Evolutionary conservation across 2,329 filamentous ascomycete genomes (phyloP), one percentile per base, ranked within the genome.

Genomic region (Fusarium incarnatum): DNA sequence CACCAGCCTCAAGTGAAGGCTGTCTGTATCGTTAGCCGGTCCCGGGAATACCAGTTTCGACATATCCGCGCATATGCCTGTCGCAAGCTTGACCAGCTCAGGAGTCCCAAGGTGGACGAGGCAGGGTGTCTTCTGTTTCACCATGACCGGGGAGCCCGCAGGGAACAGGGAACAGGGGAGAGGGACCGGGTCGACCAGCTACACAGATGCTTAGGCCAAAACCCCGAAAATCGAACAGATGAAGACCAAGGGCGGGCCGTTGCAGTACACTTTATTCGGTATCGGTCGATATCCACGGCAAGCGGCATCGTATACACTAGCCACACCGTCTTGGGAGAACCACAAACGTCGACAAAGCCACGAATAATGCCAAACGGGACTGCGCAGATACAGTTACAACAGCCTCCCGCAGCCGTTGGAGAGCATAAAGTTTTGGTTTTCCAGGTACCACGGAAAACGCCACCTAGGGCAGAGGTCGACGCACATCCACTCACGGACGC

Each of bases 121-220:
- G 73, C 83, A 86, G 81, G 84, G 83, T 81, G 79, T 71, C 73
- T 80, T 76, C 78, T 83, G 85, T 87, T 87, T 87, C 85, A 86
- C 82, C 80, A 75, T 75, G 79, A 78, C 80, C 78, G 77, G 82
- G 81, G 78, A 74, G 68, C 72, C 75, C 73, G 74, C 77, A 76
- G 70, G 60, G 57, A 57, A 70, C 28, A 28, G 28, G 27, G 28
- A 28, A 34, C 67, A 75, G 62, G 74, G 74, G 67, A 67, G 68
- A 67, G 68, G 73, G 68, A 41, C 25, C 13, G 72, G n/a, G 23
- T 41, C 74, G 73, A 64, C 56, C 47, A 64, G 42, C 55, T 56
- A 61, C 68, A 57, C 12, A 72, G 65, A 58, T 72, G 48, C 62
- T 67, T 63, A 67, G 55, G 57, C 56, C 64, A 56, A 53, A 67